Conservation (phyloP, 345 rosid species). For the Euphorbia peplus region DNA sequence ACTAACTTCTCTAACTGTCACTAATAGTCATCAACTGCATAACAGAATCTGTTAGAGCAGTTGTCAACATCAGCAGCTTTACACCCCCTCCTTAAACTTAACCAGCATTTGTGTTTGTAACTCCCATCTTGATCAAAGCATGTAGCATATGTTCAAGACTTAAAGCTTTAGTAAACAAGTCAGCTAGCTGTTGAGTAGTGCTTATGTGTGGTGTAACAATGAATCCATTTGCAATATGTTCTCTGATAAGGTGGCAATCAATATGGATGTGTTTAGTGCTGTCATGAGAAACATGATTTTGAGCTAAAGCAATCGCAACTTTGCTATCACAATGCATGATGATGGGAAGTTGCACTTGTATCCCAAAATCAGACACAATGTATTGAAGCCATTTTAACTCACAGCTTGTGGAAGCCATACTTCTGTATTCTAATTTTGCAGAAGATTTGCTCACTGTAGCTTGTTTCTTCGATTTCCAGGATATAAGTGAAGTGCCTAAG, state of each 20-base stretch:
- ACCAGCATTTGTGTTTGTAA: too few species aligned
- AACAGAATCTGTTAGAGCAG: too few species aligned
- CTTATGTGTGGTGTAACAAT: too few species aligned
- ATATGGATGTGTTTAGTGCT: background rate
- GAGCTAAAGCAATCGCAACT: background rate
- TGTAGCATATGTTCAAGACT: too few species aligned
- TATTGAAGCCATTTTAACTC: background rate
- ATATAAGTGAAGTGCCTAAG: background rate
- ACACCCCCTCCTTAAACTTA: too few species aligned
- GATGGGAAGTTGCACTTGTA: background rate
- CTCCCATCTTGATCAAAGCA: too few species aligned
- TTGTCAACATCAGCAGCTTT: too few species aligned
- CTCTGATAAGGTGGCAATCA: background rate
- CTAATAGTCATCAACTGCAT: too few species aligned
- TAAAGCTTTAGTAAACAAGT: too few species aligned
- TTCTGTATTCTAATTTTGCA: background rate
- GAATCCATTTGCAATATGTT: too few species aligned
- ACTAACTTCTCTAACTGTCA: too few species aligned
- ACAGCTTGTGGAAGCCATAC: background rate
- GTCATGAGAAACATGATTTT: background rate
- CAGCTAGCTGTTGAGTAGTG: too few species aligned
- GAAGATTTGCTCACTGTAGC: background rate
- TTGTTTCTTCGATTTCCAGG: background rate
- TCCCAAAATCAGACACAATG: background rate
- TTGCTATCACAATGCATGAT: background rate